These are phyloP conservation scores for Ophiosphaerella korrae DNA, from an alignment of 2,329 filamentous ascomycete genomes.

Conservation along the genomic window DNA sequence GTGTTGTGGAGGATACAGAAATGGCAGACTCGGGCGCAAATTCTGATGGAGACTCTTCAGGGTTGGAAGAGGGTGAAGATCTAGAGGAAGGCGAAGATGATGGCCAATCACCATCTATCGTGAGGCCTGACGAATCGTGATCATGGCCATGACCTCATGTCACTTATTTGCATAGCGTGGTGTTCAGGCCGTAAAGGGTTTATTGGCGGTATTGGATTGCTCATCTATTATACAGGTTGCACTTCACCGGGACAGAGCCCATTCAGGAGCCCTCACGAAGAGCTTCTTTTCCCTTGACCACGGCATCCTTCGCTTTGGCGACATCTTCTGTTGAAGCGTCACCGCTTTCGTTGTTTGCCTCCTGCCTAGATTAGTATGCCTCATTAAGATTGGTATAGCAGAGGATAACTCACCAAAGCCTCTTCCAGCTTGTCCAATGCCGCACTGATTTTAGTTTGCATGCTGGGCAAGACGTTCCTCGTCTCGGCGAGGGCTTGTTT, in stretches of 20 bases:
- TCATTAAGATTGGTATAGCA: no score
- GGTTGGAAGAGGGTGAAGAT: conserved; percentile 40
- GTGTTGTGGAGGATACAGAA: conserved; percentile 31
- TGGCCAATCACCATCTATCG: conserved; percentile 23
- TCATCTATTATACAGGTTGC: background rate
- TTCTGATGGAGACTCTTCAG: conserved; percentile 37
- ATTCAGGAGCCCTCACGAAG: conserved; percentile 40
- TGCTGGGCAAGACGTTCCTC: conserved; percentile 75
- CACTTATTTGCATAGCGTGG: conserved; percentile 41
- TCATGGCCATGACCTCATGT: background rate
- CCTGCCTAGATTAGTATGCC: conserved; percentile 34
- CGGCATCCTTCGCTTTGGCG: conserved; percentile 51
- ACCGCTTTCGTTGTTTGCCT: conserved; percentile 48
- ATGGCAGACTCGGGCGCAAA: conserved; percentile 37
- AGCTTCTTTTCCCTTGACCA: conserved; percentile 48
- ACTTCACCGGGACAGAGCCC: background rate
- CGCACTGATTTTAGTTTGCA: conserved; percentile 72
- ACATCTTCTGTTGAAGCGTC: conserved; percentile 50
- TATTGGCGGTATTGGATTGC: background rate
- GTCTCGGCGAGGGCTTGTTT: conserved; percentile 85
- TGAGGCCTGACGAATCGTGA: conserved; percentile 40
- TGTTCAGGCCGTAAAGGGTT: conserved; percentile 26
- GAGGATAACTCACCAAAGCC: conserved; percentile 67
- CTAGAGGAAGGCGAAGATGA: conserved; percentile 39
- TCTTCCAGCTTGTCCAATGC: conserved; percentile 76